Base-by-base conservation (phyloP, 169 alveolate genomes). In the Plasmodium falciparum region DNA sequence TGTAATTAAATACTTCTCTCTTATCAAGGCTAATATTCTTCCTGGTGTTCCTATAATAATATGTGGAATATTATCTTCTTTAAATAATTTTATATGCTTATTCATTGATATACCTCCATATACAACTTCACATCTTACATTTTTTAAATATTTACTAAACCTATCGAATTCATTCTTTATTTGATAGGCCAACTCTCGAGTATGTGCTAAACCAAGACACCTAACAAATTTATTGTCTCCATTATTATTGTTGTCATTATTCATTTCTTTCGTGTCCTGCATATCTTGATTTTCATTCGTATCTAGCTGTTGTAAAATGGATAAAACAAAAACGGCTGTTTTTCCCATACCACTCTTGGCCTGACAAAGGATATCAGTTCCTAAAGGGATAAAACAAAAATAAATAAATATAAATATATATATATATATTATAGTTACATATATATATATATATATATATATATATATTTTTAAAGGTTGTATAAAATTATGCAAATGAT, bases 321-420 rank as follows among this genome's bases (percentile, higher is more conserved):
- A 96, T 83, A 99, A 91, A 24, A 99, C 99, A 91, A 99, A 99
- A 26, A 99, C 99, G 39, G 99, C 99, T 26, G 99, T 99, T 96
- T 99, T 99, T n/a, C 99, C 99, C 99, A 99, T 99, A 72, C 99
- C 99, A 63, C 99, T 97, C 92, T 98, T 98, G 61, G 99, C 99
- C 95, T 99, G 99, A 95, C 99, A 98, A 58, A 99, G 95, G 20
- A 99, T 97, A 93, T 99, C 99, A 26, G 95, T 95, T 15, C 99
- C 99, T 39, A 97, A 13, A 50, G 62, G 73, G 73, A 59, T 39
- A 22, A 9, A 22, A 56, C 20, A 66, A 50, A 22, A 17, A 65
- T 8, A 22, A 29, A 0, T 20, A 1, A 39, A 73, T 29, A 43
- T 63, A 26, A 15, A 22, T 20, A 59, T 1, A 50, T 50, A 50